Conservation (phyloP, 78 protist species). For the Mantamonas sphyraenae region DNA sequence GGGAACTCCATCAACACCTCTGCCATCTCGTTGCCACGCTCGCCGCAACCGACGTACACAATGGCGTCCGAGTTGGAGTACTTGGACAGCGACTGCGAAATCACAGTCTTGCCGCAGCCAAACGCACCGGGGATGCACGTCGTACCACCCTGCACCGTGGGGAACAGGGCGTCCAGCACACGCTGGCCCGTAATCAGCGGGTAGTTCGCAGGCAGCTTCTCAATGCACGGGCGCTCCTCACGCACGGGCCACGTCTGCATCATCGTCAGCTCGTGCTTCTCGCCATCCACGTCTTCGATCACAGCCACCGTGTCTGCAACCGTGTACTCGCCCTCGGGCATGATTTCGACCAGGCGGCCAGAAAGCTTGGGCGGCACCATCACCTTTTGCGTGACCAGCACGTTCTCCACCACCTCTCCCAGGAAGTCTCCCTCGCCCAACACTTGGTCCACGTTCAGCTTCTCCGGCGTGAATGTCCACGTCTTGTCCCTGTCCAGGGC, state of each 20-base stretch:
- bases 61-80: slow-evolving; percentile 98
- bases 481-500: slow-evolving; percentile 60
- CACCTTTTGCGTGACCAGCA: slow-evolving; percentile 64
- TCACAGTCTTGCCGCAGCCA: slow-evolving; percentile 99
- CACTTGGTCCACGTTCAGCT: not conserved
- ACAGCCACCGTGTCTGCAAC: too few species aligned
- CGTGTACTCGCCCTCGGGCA: slow-evolving; percentile 85
- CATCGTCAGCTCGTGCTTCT: slow-evolving; percentile 66
- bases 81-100: slow-evolving; percentile 98
- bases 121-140: slow-evolving; percentile 99
- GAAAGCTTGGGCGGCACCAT: slow-evolving; percentile 86
- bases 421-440: not conserved
- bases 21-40: slow-evolving; percentile 99
- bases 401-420: not conserved
- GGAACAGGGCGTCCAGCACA: slow-evolving; percentile 99
- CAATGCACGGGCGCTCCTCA: slow-evolving; percentile 76
- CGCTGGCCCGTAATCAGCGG: slow-evolving; percentile 98
- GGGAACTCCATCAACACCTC: slow-evolving; percentile 99
- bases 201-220: slow-evolving; percentile 79
- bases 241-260: slow-evolving; percentile 99
- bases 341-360: slow-evolving; percentile 85
- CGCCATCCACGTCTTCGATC: too few species aligned
- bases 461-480: slow-evolving; percentile 85
- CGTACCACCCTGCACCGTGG: slow-evolving; percentile 96
- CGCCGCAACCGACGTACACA: slow-evolving; percentile 98